These are phyloP conservation scores for Senna siamea DNA, from an alignment of 306 rosid species.

Conservation along the genomic window DNA sequence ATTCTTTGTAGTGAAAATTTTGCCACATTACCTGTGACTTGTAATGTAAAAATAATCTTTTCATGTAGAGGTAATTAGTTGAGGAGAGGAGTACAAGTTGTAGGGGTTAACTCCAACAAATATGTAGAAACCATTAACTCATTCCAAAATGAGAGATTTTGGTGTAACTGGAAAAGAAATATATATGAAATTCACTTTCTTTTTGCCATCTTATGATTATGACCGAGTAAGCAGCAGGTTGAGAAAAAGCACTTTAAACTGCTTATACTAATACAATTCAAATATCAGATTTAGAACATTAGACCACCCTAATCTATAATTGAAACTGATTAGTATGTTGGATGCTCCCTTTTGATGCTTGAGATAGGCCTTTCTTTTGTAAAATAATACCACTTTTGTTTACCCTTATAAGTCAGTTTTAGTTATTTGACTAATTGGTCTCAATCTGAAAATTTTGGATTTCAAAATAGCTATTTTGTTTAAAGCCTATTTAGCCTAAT, in stretches of 20 bases:
- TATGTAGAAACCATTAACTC: conserved; percentile 32
- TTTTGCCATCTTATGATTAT: neutral
- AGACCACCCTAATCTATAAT: no score
- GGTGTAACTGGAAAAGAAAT: conserved; percentile 7
- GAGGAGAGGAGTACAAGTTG: conserved; percentile 26
- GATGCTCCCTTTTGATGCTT: no score
- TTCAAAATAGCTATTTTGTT: neutral
- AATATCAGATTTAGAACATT: neutral
- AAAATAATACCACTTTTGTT: neutral
- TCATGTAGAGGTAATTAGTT: conserved; percentile 25
- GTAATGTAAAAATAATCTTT: conserved; percentile 28
- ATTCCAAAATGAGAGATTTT: conserved; percentile 25
- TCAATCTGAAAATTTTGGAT: neutral
- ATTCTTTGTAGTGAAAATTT: conserved; percentile 5
- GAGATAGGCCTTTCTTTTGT: no score
- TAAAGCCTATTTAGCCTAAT: neutral
- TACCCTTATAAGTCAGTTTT: neutral
- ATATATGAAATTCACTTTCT: conserved; percentile 15
- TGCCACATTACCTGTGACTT: conserved; percentile 31
- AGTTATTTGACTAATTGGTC: neutral
- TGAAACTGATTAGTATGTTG: no score
- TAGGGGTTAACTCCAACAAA: conserved; percentile 24
- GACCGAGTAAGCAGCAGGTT: neutral
- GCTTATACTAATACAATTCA: neutral
- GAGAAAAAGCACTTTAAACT: neutral